Evolutionary conservation across 2,329 filamentous ascomycete genomes (phyloP).

Genomic region (Diplodia corticola): DNA sequence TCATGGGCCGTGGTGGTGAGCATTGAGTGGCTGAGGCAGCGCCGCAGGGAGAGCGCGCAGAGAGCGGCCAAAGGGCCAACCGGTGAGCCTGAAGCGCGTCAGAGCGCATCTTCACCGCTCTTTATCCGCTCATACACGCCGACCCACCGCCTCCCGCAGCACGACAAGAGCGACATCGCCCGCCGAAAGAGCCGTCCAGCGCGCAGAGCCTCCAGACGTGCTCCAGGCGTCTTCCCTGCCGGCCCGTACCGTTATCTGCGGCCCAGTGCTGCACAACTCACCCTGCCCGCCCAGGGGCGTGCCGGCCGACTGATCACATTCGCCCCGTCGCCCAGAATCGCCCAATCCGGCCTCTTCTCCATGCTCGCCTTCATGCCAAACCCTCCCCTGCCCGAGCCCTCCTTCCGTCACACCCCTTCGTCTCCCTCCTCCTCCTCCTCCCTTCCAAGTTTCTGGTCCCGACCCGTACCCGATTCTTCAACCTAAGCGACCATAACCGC

Average conservation of each 20-base stretch:
- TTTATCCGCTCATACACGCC: background rate
- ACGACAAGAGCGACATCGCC: constrained; percentile 1
- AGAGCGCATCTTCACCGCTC: constrained; percentile 2
- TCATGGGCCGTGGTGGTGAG: background rate
- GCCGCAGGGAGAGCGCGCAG: background rate
- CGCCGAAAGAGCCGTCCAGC: background rate
- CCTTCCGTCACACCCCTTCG: background rate
- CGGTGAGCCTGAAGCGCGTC: constrained; percentile 10
- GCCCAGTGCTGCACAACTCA: background rate
- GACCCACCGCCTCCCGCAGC: constrained; percentile 13
- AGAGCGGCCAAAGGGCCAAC: background rate
- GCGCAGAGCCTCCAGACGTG: constrained; percentile 14
- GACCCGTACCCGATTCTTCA: background rate
- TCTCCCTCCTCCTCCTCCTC: background rate
- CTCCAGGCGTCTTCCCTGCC: constrained; percentile 3
- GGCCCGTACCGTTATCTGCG: constrained; percentile 20
- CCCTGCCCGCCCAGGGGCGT: background rate
- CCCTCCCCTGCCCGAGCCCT: background rate
- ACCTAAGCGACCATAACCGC: background rate
- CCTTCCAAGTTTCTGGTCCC: background rate
- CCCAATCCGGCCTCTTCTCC: constrained; percentile 1
- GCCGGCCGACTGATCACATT: constrained; percentile 7
- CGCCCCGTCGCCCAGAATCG: background rate
- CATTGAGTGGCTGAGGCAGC: background rate
- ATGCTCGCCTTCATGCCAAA: background rate